Percentiles rank a stretch among this genome's conserved stretches.
Evolutionary conservation across 2,329 filamentous ascomycete species (phyloP).

Genomic region (Leptographium lundbergii): DNA sequence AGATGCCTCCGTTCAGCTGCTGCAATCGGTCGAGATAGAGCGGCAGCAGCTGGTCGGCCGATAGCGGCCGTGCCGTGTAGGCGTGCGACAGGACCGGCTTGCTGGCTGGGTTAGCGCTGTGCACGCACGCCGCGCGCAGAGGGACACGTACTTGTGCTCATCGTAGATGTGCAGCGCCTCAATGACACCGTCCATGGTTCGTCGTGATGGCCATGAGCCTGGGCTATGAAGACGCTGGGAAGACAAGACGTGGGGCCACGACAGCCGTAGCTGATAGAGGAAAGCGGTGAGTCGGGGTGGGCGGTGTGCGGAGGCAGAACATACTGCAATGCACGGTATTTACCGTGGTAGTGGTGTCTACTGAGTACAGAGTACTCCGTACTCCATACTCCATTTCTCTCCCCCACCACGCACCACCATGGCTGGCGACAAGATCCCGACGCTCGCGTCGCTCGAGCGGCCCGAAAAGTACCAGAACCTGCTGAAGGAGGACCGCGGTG

Average conservation of each 20-base stretch:
- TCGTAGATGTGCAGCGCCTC: constrained; percentile 96
- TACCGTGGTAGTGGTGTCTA: too few relatives aligned
- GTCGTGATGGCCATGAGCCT: constrained; percentile 6
- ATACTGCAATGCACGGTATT: background rate
- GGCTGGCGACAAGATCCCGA: constrained; percentile 35
- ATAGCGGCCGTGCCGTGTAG: constrained; percentile 71
- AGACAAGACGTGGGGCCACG: background rate
- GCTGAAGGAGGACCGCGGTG: constrained; percentile 40
- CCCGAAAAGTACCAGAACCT: constrained; percentile 49
- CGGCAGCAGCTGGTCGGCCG: constrained; percentile 63
- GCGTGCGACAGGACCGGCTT: constrained; percentile 76
- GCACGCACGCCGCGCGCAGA: background rate
- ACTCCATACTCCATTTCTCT: background rate
- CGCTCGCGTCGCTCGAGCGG: constrained; percentile 40
- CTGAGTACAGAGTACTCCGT: background rate
- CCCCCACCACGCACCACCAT: constrained; percentile 17
- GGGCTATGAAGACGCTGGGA: background rate
- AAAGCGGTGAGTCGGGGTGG: background rate
- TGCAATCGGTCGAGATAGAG: constrained; percentile 71
- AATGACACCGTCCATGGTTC: constrained; percentile 66
- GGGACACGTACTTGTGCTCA: constrained; percentile 64
- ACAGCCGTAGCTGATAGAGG: background rate
- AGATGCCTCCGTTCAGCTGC: background rate
- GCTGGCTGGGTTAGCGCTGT: constrained; percentile 29
- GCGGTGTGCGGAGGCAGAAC: background rate